A percentile compares a stretch with the other conserved stretches of the same genome.
Evolutionary conservation across 1,284 basidiomycete genomes (phyloP).

Genomic region (Sporisorium graminicola): DNA sequence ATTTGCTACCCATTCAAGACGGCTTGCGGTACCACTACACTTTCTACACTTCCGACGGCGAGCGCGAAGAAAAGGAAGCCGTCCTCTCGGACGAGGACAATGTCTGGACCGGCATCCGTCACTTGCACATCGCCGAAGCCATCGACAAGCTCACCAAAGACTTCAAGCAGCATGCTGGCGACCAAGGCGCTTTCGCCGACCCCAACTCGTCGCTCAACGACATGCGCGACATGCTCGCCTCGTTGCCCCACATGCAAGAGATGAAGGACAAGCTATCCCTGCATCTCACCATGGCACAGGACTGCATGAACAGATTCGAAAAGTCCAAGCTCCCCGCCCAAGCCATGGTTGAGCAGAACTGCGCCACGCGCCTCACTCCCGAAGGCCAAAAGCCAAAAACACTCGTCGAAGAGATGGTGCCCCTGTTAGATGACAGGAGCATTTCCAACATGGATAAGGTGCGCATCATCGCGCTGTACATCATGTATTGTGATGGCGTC

Average conservation of each 20-base stretch:
- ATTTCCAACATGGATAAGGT: constrained; percentile 83
- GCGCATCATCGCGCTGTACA: constrained; percentile 94
- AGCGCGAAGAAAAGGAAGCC: constrained; percentile 87
- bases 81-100: constrained; percentile 85
- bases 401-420: constrained; percentile 98
- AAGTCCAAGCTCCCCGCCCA: constrained; percentile 85
- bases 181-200: constrained; percentile 85
- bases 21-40: constrained; percentile 86
- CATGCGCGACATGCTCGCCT: constrained; percentile 99
- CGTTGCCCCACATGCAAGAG: constrained; percentile 92
- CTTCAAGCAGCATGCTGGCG: constrained; percentile 91
- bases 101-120: constrained; percentile 91
- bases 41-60: constrained; percentile 72
- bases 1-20: constrained; percentile 84
- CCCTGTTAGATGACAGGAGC: constrained; percentile 86
- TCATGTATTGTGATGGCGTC: constrained; percentile 94
- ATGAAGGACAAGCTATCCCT: constrained; percentile 96
- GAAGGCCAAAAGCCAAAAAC: constrained; percentile 65
- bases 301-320: constrained; percentile 95
- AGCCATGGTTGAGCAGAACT: constrained; percentile 88
- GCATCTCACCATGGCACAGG: constrained; percentile 96
- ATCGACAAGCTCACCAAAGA: constrained; percentile 95
- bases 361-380: constrained; percentile 64
- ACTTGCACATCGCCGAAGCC: constrained; percentile 98
- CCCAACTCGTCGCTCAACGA: constrained; percentile 86